phyloP scores from a whole-genome alignment of 2,329 filamentous ascomycete species.

The Blumeria graminis region DNA sequence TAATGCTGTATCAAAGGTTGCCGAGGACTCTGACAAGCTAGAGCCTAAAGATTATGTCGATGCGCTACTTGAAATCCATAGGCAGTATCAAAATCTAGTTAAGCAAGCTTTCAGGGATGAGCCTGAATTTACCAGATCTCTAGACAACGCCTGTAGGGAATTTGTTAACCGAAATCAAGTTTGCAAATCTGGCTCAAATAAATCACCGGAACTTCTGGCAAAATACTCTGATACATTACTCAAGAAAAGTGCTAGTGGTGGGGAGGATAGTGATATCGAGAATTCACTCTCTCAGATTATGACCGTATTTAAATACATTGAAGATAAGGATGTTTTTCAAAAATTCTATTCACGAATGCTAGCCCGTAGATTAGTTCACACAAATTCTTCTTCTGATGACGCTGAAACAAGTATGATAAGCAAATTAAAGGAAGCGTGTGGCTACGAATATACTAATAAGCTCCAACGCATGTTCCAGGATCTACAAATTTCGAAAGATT shows the following conservation, averaged over 20 bases:
- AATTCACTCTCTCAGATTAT: constrained; percentile 77
- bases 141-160: constrained; percentile 92
- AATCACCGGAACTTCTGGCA: constrained; percentile 80
- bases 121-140: constrained; percentile 82
- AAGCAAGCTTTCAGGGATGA: constrained; percentile 85
- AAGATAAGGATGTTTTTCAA: constrained; percentile 99
- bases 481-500: constrained; percentile 95
- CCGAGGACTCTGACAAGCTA: constrained; percentile 64
- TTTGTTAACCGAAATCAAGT: constrained; percentile 97
- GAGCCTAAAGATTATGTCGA: constrained; percentile 96
- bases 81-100: constrained; percentile 75
- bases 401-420: constrained; percentile 98
- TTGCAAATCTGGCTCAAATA: constrained; percentile 79
- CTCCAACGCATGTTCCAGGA: constrained; percentile 99
- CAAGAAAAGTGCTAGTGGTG: constrained; percentile 78
- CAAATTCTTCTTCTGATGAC: constrained; percentile 86
- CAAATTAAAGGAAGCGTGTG: constrained; percentile 94
- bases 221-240: constrained; percentile 87
- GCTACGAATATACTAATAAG: constrained; percentile 98
- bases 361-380: constrained; percentile 80
- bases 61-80: constrained; percentile 79
- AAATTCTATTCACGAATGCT: constrained; percentile 98
- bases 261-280: constrained; percentile 85
- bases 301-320: constrained; percentile 99
- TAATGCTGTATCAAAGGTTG: constrained; percentile 73